phyloP scores from a whole-genome alignment of 1,139 yeast genomes.

The Zygoascus meyerae region DNA sequence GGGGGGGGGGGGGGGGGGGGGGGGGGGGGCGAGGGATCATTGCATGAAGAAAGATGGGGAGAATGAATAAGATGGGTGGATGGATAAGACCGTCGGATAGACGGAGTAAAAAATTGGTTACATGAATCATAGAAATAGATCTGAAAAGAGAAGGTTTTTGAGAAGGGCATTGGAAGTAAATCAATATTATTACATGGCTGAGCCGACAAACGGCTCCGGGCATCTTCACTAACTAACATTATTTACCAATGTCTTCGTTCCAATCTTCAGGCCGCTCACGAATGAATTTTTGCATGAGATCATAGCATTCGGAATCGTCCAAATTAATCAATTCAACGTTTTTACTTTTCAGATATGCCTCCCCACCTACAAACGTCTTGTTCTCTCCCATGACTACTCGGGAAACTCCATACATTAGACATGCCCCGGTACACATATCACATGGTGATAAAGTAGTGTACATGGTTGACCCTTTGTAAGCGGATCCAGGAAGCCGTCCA shows the following conservation, averaged over 20 bases:
- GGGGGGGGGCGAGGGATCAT: not conserved
- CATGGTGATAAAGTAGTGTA: constrained; percentile 93
- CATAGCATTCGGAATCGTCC: constrained; percentile 61
- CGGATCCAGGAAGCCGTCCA: constrained; percentile 71
- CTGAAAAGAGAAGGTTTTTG: too few relatives aligned
- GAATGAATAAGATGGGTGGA: too few relatives aligned
- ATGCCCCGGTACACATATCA: constrained; percentile 92
- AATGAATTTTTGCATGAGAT: constrained; percentile 71
- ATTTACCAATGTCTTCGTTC: constrained; percentile 82
- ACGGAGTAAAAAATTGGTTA: too few relatives aligned
- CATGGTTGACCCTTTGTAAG: constrained; percentile 51
- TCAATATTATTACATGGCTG: too few relatives aligned
- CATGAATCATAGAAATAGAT: too few relatives aligned
- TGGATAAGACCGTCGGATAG: not conserved
- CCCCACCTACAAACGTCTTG: constrained; percentile 69
- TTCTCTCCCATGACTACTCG: constrained; percentile 89
- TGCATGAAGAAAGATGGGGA: not conserved
- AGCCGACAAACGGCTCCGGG: too few relatives aligned
- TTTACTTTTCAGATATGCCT: constrained; percentile 55
- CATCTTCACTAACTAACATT: not conserved
- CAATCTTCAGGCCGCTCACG: constrained; percentile 72
- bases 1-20: too few relatives aligned
- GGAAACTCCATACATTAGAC: constrained; percentile 76
- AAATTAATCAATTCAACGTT: constrained; percentile 74
- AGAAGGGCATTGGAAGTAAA: too few relatives aligned